Percentiles rank a stretch among this genome's conserved stretches.
Conservation (phyloP, 148 eudicot species). For the Vaccinium darrowii region DNA sequence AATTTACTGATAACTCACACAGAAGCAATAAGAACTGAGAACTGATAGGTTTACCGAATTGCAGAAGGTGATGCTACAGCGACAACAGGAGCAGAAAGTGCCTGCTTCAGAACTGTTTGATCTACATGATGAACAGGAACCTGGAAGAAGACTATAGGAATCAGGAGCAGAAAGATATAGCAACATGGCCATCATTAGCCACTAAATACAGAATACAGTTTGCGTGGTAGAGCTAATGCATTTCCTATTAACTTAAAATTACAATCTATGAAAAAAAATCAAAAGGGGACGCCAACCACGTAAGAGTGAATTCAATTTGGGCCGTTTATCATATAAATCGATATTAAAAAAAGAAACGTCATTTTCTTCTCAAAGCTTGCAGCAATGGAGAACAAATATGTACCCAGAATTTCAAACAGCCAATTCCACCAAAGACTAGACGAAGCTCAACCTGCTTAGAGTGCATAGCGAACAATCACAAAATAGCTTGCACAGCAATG, state of each 20-base stretch:
- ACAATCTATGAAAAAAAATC: neutral
- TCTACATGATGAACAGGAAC: conserved; percentile 78
- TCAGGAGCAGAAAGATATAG: conserved; percentile 3
- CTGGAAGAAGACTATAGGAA: conserved; percentile 36
- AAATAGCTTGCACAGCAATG: neutral
- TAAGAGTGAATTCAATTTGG: neutral
- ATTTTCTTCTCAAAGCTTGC: neutral
- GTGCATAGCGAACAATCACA: neutral
- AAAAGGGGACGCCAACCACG: neutral
- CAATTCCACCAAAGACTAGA: neutral
- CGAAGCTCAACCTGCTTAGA: neutral
- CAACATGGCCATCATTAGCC: neutral
- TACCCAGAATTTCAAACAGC: neutral
- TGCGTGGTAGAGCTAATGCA: neutral
- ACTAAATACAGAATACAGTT: neutral
- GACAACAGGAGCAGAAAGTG: conserved; percentile 78
- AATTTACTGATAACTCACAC: neutral
- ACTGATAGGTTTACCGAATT: conserved; percentile 46
- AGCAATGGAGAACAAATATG: neutral
- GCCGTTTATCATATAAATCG: neutral
- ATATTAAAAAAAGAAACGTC: neutral
- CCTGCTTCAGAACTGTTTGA: conserved; percentile 50
- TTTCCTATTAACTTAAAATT: neutral
- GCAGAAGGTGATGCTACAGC: conserved; percentile 98
- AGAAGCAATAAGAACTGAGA: neutral